A percentile compares a stretch with the other conserved stretches of the same genome.
These are phyloP conservation scores for Dendrobium catenatum DNA, from an alignment of 106 monocot species.

Conservation along the genomic window DNA sequence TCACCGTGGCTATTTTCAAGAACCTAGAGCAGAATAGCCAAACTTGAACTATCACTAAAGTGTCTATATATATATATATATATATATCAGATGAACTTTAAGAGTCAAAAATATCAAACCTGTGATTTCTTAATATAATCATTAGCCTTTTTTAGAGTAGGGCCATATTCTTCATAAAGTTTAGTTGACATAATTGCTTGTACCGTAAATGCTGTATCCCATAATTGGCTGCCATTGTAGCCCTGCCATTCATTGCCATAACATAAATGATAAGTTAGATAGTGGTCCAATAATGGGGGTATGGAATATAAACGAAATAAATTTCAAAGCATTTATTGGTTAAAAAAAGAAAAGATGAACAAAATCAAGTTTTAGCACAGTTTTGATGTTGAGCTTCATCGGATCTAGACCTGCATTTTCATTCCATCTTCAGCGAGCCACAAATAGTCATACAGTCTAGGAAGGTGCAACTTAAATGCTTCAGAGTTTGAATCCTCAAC, in stretches of 20 bases:
- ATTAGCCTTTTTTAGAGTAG: constrained; percentile 54
- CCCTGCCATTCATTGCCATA: constrained; percentile 22
- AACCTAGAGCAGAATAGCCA: constrained; percentile 33
- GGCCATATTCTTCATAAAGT: constrained; percentile 60
- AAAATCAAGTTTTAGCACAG: background rate
- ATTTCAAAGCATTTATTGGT: background rate
- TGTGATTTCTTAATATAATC: constrained; percentile 70
- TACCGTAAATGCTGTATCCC: constrained; percentile 82
- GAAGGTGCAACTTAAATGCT: constrained; percentile 86
- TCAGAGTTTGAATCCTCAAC: constrained; percentile 88
- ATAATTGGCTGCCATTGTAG: constrained; percentile 85
- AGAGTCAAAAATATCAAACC: constrained; percentile 23
- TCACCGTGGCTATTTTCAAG: constrained; percentile 68
- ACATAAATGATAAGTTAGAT: constrained; percentile 5
- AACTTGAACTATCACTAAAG: background rate
- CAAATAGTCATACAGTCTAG: constrained; percentile 73
- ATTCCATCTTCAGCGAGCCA: constrained; percentile 99
- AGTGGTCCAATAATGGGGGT: background rate
- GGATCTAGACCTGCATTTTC: constrained; percentile 74
- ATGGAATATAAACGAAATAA: background rate
- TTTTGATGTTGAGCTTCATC: background rate
- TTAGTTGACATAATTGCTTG: constrained; percentile 75
- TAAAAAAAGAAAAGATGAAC: background rate
- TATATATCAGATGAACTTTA: background rate
- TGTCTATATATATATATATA: no score